Evolutionary conservation across 805 yeast species (phyloP), one percentile per base, ranked within the genome.

Genomic region (Torulaspora maleeae): DNA sequence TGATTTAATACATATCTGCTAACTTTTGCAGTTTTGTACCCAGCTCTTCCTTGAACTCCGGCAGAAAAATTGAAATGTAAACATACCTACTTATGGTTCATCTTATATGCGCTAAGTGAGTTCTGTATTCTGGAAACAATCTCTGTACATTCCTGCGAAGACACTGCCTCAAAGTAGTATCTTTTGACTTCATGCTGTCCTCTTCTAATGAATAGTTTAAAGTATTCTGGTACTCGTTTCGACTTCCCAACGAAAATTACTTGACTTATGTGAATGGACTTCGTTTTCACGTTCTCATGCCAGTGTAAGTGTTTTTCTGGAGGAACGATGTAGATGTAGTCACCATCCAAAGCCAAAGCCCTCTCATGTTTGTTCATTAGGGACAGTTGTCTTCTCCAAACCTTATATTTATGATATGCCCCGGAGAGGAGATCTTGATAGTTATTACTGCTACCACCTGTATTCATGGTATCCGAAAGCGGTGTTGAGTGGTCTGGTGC

Each of bases 331-430:
- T 90, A 91, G 11, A 91, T 79, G 58, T 88, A 89, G 56, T 88
- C 95, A n/a, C 97, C 98, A 64, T 91, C 98, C 30, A 91, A 78
- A 1, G 93, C 89, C 27, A 91, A 71, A 0, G 89, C 78, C 55
- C 93, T 79, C 55, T 89, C 95, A 49, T 86, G 86, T 43, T 89
- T 75, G 38, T 53, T 60, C 47, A 85, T 78, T 52, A 91, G 81
- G 0, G 95, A 82, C 80, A 83, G 90, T 56, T 90, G 91, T 48
- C 93, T 78, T 57, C 97, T 75, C 86, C 88, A 86, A 0, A 91
- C 95, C 13, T 79, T 82, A 77, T 89, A 91, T 56, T 85, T 85
- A 59, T 83, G 83, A 59, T 88, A 88, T 4, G 87, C 79, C 3
- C 83, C 75, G 4, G 70, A 68, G 12, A 63, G 55, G 32, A 65